phyloP scores from a whole-genome alignment of 2,329 filamentous ascomycete species.

The Fusarium odoratissimum region DNA sequence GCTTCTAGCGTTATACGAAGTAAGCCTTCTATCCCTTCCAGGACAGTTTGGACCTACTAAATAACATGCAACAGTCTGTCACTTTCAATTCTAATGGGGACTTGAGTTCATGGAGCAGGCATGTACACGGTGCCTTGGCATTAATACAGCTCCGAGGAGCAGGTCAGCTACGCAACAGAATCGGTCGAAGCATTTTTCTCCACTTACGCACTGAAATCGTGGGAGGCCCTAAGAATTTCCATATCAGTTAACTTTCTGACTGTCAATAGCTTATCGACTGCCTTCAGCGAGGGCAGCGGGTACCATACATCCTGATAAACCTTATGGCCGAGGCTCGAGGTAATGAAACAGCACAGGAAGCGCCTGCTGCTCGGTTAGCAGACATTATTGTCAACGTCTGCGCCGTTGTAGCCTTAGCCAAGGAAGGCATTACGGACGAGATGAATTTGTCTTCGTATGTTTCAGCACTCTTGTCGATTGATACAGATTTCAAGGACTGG shows the following conservation, averaged over 20 bases:
- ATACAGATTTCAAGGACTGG: not conserved
- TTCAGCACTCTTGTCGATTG: not conserved
- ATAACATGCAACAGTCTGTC: too few relatives aligned
- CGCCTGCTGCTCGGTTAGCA: not conserved
- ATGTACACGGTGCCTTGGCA: not conserved
- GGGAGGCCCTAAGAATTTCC: too few relatives aligned
- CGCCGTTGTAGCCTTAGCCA: accelerated
- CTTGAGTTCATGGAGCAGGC: not conserved
- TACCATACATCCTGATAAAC: not conserved
- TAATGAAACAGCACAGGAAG: not conserved
- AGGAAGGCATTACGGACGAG: not conserved
- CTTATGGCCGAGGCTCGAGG: not conserved
- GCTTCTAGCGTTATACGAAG: not conserved
- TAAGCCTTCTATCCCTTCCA: not conserved
- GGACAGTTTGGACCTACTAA: too few relatives aligned
- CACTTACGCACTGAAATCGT: not conserved
- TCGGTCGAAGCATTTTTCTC: not conserved
- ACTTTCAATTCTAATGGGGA: too few relatives aligned
- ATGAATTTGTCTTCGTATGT: accelerated
- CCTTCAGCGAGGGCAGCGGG: not conserved
- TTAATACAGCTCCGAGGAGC: not conserved
- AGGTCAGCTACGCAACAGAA: not conserved
- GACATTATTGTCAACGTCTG: not conserved
- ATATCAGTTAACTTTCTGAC: too few relatives aligned
- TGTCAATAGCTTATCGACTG: not conserved